phyloP scores from a whole-genome alignment of 805 yeast genomes.

The Metschnikowia lachancei region DNA sequence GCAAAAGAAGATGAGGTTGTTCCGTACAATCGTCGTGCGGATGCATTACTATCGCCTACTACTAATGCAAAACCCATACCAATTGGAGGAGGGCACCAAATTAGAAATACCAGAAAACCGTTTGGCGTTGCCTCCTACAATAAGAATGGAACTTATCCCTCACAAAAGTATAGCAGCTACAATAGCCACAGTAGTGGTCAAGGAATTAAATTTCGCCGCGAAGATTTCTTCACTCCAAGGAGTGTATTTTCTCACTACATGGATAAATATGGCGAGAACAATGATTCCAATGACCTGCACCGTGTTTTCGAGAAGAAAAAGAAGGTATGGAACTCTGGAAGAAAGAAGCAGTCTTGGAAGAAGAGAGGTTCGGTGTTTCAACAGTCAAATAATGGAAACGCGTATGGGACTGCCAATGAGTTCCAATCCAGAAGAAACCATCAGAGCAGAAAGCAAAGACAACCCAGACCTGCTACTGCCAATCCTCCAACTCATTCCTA shows the following conservation, averaged over 20 bases:
- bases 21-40: constrained; percentile 43
- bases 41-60: constrained; percentile 39
- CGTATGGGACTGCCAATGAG: background rate
- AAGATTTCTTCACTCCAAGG: constrained; percentile 77
- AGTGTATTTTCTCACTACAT: constrained; percentile 67
- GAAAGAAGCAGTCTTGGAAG: constrained; percentile 32
- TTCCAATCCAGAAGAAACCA: constrained; percentile 3
- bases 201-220: constrained; percentile 49
- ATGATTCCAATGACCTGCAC: constrained; percentile 20
- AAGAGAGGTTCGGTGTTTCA: constrained; percentile 13
- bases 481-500: background rate
- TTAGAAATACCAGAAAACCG: constrained; percentile 52
- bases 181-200: constrained; percentile 9
- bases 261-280: constrained; percentile 56
- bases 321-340: constrained; percentile 18
- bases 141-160: constrained; percentile 18
- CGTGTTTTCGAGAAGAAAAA: constrained; percentile 20
- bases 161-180: constrained; percentile 11
- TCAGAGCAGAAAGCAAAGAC: constrained; percentile 8
- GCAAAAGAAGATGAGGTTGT: constrained; percentile 13
- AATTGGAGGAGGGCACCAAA: constrained; percentile 29
- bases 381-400: background rate
- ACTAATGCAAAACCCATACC: constrained; percentile 43
- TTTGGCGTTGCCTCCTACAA: constrained; percentile 63
- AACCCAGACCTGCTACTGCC: constrained; percentile 10